phyloP scores from a whole-genome alignment of 1,284 basidiomycete genomes.

The Peniophora sp. region DNA sequence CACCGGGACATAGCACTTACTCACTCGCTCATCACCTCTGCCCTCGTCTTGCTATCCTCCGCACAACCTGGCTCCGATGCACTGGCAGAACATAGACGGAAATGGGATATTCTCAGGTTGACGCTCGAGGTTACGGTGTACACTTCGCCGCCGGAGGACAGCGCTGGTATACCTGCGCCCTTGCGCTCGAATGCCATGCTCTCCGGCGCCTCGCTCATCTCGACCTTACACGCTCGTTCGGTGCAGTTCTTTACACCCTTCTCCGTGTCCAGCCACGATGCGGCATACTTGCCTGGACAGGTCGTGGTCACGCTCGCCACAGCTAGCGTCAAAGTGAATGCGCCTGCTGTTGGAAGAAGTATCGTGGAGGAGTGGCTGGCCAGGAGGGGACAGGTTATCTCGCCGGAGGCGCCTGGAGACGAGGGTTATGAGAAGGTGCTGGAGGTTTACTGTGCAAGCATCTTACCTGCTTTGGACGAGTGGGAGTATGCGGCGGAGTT shows the following conservation, averaged over 20 bases:
- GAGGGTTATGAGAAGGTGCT: slow-evolving; percentile 65
- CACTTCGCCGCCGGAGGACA: slow-evolving; percentile 38
- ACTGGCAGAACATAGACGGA: slow-evolving; percentile 50
- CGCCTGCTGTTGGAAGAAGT: slow-evolving; percentile 47
- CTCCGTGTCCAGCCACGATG: slow-evolving; percentile 27
- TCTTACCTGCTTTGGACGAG: slow-evolving; percentile 62
- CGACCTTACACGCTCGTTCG: slow-evolving; percentile 53
- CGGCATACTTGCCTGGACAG: slow-evolving; percentile 57
- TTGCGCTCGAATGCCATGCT: slow-evolving; percentile 45
- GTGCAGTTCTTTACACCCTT: slow-evolving; percentile 57
- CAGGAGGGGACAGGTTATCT: slow-evolving; percentile 30
- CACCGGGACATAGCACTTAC: slow-evolving; percentile 60
- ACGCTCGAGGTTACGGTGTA: slow-evolving; percentile 73
- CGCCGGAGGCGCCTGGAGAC: slow-evolving; percentile 23
- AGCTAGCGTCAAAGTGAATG: slow-evolving; percentile 59
- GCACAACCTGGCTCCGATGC: slow-evolving; percentile 35
- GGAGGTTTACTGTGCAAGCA: slow-evolving; percentile 64
- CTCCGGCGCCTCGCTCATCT: slow-evolving; percentile 50
- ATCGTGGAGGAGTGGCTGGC: slow-evolving; percentile 76
- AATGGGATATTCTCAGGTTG: slow-evolving; percentile 79
- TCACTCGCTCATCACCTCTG: slow-evolving; percentile 55
- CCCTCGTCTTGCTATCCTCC: slow-evolving; percentile 52
- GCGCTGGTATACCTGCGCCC: slow-evolving; percentile 35
- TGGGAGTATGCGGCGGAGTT: slow-evolving; percentile 76
- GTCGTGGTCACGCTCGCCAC: slow-evolving; percentile 62